These are phyloP conservation scores for Amniculicola lignicola DNA, from an alignment of 495 filamentous ascomycete genomes.

Conservation along the genomic window DNA sequence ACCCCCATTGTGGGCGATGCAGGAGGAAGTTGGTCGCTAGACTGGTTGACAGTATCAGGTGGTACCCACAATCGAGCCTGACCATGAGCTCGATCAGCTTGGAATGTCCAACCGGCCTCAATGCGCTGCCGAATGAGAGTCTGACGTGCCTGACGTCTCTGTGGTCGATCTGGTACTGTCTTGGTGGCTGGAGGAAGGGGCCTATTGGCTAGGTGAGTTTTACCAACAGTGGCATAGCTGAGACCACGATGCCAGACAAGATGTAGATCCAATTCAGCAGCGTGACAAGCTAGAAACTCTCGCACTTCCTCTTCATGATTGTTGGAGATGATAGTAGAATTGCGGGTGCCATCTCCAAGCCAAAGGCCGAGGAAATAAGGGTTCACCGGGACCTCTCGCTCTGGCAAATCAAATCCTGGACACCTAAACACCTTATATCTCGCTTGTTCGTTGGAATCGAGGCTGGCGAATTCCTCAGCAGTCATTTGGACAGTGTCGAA, in stretches of 20 bases:
- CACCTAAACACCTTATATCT: constrained; percentile 37
- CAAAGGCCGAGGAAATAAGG: constrained; percentile 3
- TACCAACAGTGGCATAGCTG: too few relatives aligned
- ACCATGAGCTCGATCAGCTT: neutral
- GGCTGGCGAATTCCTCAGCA: constrained; percentile 44
- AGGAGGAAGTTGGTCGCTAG: too few relatives aligned
- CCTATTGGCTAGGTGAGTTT: neutral
- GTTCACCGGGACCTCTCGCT: constrained; percentile 18
- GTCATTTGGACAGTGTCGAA: constrained; percentile 46
- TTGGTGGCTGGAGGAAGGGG: neutral
- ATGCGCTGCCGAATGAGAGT: neutral
- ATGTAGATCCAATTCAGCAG: constrained; percentile 1
- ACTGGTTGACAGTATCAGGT: too few relatives aligned
- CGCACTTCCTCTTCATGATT: neutral
- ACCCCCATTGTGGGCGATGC: too few relatives aligned
- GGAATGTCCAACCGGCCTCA: neutral
- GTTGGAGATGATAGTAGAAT: neutral
- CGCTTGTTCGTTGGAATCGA: constrained; percentile 37
- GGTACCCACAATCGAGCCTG: neutral
- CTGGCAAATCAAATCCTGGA: constrained; percentile 26
- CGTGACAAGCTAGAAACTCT: neutral
- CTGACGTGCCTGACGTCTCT: neutral
- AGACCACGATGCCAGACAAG: neutral
- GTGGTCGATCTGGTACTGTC: neutral
- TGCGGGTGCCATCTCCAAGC: neutral